Percentiles rank a stretch among this genome's conserved stretches.
Evolutionary conservation across 345 rosid species (phyloP).

Genomic region (Eucalyptus urophylla): DNA sequence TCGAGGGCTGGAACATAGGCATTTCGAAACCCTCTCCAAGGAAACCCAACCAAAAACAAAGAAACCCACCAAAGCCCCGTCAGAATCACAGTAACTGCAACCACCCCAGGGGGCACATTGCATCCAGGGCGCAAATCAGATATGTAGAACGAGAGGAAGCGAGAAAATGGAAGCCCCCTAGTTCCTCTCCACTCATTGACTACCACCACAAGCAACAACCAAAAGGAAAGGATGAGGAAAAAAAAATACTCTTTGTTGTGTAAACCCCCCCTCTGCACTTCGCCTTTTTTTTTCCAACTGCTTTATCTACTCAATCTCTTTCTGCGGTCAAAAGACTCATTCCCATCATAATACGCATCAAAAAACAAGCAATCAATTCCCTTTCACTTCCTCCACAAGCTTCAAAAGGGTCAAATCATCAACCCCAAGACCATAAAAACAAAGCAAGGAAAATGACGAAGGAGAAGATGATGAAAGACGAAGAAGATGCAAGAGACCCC

Average conservation of each 20-base stretch:
- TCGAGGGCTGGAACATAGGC: slow-evolving; percentile 4
- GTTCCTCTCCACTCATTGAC: background rate
- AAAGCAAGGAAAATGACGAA: background rate
- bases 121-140: background rate
- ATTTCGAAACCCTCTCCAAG: background rate
- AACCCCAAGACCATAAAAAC: background rate
- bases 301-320: background rate
- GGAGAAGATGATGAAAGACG: background rate
- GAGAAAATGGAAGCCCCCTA: background rate
- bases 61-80: background rate
- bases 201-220: background rate
- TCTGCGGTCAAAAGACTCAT: background rate
- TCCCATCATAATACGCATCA: background rate
- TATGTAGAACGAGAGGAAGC: background rate
- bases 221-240: background rate
- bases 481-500: background rate
- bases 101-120: background rate
- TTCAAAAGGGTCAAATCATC: background rate
- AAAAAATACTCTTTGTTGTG: background rate
- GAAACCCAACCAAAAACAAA: background rate
- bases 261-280: background rate
- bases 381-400: background rate
- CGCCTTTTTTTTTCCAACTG: background rate
- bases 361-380: background rate
- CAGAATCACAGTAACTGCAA: background rate